Evolutionary conservation across 805 yeast genomes (phyloP).

Genomic region (Lipomyces sp.): DNA sequence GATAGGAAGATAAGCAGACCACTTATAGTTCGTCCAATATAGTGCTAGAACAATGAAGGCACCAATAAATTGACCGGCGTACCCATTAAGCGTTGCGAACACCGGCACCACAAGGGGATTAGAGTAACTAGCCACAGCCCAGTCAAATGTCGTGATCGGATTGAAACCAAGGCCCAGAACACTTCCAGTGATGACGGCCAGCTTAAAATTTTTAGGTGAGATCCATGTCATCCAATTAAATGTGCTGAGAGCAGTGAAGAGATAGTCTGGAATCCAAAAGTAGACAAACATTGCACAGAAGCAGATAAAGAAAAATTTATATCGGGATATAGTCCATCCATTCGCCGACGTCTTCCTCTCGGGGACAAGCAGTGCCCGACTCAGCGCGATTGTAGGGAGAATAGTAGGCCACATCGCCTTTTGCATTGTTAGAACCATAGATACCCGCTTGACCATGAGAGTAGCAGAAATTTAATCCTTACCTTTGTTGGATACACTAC

Average conservation of each 20-base stretch:
- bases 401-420: slow-evolving; percentile 69
- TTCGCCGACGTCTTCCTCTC: slow-evolving; percentile 47
- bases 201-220: slow-evolving; percentile 50
- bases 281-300: slow-evolving; percentile 55
- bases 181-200: slow-evolving; percentile 62
- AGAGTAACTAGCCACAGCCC: slow-evolving; percentile 62
- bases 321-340: slow-evolving; percentile 65
- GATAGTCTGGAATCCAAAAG: slow-evolving; percentile 70
- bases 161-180: slow-evolving; percentile 56
- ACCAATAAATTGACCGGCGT: slow-evolving; percentile 47
- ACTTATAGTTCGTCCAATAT: slow-evolving; percentile 45
- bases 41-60: slow-evolving; percentile 48
- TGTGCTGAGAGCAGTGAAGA: slow-evolving; percentile 63
- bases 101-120: slow-evolving; percentile 61
- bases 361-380: slow-evolving; percentile 53
- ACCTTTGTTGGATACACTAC: slow-evolving; percentile 54
- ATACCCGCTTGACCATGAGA: too few species aligned
- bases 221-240: slow-evolving; percentile 60
- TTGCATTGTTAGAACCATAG: slow-evolving; percentile 39
- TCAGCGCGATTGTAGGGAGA: slow-evolving; percentile 61
- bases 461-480: too few species aligned
- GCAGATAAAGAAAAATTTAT: slow-evolving; percentile 53
- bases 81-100: slow-evolving; percentile 52
- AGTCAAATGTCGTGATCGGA: slow-evolving; percentile 52
- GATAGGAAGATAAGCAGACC: slow-evolving; percentile 50